Base-by-base conservation (phyloP, 2,329 filamentous ascomycete species). In the Elsinoe fawcettii region DNA sequence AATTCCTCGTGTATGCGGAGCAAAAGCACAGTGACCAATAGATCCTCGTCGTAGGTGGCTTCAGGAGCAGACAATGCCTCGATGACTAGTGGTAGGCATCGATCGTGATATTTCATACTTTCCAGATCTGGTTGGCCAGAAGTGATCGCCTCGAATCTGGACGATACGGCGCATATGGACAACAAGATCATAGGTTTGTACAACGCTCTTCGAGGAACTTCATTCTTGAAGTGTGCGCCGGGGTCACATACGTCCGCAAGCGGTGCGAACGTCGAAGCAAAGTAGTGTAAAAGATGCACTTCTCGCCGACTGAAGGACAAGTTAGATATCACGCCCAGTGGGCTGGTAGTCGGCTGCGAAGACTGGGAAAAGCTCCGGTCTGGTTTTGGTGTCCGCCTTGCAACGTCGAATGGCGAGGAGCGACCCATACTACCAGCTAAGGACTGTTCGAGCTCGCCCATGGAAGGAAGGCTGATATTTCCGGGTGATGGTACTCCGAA, bases 1-100 rank as follows among this genome's bases (percentile, higher is more conserved):
- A 70, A 68, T 58, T 71, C 69, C 59, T 71, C 69, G 58, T 68
- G 66, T n/a, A 70, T 65, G 5, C 69, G 65, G 8, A 71, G 63
- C 22, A 71, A 68, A 14, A 68, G 66, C 3, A 70, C 63, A 2
- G 69, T 65, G 1, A 66, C 65, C 18, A 71, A 62, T n/a, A 70
- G 60, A 18, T 66, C 66, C 41, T 71, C 70, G 18, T 67, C 58
- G 22, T 65, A 65, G n/a, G 59, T 47, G 1, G 57, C 58, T 36
- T 63, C 63, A 0, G 62, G 61, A 4, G 59, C 58, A 3, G 69
- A 69, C 2, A 71, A 62, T 7, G 64, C 65, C 8, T 67, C 65
- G 27, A 71, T 70, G 2, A 71, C 60, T 12, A 71, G 59, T n/a
- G 68, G 63, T 18, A 71, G 60, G 51, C 69, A 71, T 20, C 60